Base-by-base conservation (phyloP, 1,139 yeast species). In the Blastobotrys serpentis region DNA sequence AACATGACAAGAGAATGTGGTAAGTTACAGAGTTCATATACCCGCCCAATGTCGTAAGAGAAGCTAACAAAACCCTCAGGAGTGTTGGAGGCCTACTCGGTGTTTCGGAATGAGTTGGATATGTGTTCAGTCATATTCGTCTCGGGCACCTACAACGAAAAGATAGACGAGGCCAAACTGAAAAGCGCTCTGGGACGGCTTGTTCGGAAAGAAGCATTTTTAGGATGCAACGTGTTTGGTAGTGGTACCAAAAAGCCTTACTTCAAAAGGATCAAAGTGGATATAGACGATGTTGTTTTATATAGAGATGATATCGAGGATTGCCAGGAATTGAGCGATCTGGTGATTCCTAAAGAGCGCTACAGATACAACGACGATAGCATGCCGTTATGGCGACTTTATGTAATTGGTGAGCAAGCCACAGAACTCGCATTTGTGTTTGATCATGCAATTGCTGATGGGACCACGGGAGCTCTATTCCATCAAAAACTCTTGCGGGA, bases 381-480 rank as follows among this genome's bases (percentile, higher is more conserved):
- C 18, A 22, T 43, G 14, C 61, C 61, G 2, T 42, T 51, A 17
- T 59, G 61, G 62, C 47, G 59, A 4, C 41, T 59, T 13, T 43
- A 50, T 17, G 50, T 59, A 2, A 16, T 55, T 18, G 51, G 49
- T 2, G 46, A 38, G 7, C 43, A 38, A 5, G n/a, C 18, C 26
- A 11, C 36, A 19, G 41, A 43, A n/a, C 45, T 43, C 25, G 47
- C 41, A 18, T 44, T 47, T 11, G 52, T 53, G 4, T 59, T 56
- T 48, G 60, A 59, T 46, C 63, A 59, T 46, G 29, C 56, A 3
- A 39, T 41, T 3, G 48, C 52, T 44, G 63, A 59, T 38, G 63
- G 62, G 26, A 52, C 52, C 25, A 51, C 57, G 7, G 62, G 62
- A 1, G 47, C 55, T 4, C 30, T 45, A 14, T 57, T 59, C 47